A percentile compares a stretch with the other conserved stretches of the same genome.
phyloP scores from a whole-genome alignment of 768 basidiomycete species.

The Butyriboletus loyo region DNA sequence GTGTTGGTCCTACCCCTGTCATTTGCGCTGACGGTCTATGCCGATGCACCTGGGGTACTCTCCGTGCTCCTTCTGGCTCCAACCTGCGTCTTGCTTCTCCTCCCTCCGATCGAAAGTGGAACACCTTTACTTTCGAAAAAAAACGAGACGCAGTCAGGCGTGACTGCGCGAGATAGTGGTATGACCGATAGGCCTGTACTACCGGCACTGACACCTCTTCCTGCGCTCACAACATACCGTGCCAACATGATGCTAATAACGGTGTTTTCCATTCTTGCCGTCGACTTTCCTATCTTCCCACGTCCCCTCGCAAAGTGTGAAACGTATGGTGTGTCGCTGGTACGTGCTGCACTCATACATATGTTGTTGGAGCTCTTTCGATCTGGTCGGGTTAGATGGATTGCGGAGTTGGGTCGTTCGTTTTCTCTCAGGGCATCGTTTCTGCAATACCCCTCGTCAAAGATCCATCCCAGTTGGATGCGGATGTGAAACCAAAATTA shows the following conservation, averaged over 20 bases:
- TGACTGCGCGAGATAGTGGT: background rate
- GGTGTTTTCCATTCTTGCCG: conserved; percentile 84
- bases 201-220: conserved; percentile 42
- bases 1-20: conserved; percentile 76
- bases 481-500: conserved; percentile 52
- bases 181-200: background rate
- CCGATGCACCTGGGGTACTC: conserved; percentile 52
- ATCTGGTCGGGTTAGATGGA: conserved; percentile 72
- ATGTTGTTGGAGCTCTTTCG: background rate
- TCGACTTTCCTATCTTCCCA: conserved; percentile 94
- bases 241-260: conserved; percentile 97
- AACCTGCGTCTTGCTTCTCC: conserved; percentile 41
- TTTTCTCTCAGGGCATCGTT: conserved; percentile 92
- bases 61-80: conserved; percentile 47
- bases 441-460: conserved; percentile 82
- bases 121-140: conserved; percentile 52
- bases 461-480: conserved; percentile 50
- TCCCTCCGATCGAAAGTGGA: conserved; percentile 41
- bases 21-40: conserved; percentile 75
- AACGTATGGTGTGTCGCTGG: conserved; percentile 91
- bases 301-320: conserved; percentile 88
- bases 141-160: background rate
- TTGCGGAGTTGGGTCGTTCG: conserved; percentile 93
- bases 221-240: conserved; percentile 83
- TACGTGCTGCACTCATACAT: conserved; percentile 35